Conservation (phyloP, 202 grass and related monocot species). For the Hordeum pubiflorum region DNA sequence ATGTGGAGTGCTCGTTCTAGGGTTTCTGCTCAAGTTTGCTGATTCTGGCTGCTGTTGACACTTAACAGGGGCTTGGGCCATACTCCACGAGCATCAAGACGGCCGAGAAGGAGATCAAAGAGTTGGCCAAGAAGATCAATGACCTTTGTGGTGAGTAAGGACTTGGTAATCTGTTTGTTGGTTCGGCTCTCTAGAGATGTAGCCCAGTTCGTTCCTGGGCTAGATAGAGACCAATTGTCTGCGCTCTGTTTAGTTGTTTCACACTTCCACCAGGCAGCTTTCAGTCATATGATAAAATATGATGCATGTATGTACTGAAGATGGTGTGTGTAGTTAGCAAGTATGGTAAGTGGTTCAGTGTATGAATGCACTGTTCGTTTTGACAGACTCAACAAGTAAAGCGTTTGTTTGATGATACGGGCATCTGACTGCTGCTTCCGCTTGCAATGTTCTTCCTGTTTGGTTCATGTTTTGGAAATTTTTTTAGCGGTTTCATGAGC, state of each 20-base stretch:
- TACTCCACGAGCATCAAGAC: constrained; percentile 77
- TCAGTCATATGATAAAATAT: background rate
- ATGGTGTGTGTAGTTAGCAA: background rate
- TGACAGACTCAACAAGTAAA: background rate
- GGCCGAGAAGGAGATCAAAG: constrained; percentile 86
- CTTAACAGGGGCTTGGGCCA: constrained; percentile 55
- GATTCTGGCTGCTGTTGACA: background rate
- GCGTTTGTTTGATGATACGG: background rate
- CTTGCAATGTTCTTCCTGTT: background rate
- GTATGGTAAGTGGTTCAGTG: background rate
- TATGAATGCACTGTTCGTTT: background rate
- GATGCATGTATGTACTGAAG: background rate
- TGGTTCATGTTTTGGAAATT: background rate
- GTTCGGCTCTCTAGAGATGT: background rate
- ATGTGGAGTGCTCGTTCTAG: background rate
- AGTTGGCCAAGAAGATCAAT: constrained; percentile 79
- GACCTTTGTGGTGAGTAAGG: constrained; percentile 66
- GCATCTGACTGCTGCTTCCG: background rate
- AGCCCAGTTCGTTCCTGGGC: background rate
- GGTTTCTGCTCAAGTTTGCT: constrained; percentile 2
- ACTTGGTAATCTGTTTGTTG: background rate
- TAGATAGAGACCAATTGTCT: background rate
- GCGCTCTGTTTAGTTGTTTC: background rate
- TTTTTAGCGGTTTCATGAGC: background rate
- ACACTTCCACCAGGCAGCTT: background rate